Base-by-base conservation (phyloP, 352 stramenopile genomes). In the Pythium angustatum region DNA sequence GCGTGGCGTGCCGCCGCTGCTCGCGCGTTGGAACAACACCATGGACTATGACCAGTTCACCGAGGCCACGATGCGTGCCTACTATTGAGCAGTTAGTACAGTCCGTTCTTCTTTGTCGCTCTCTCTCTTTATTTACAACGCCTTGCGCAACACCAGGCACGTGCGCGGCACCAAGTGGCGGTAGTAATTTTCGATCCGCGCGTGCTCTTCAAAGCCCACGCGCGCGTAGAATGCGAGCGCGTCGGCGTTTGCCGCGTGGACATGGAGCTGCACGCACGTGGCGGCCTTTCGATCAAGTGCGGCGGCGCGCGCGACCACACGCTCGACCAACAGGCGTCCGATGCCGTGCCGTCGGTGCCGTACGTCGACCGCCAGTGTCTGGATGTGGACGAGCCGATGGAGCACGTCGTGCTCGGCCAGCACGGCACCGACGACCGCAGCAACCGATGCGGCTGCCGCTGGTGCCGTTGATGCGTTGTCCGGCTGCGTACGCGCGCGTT, bases 1-100 rank as follows among this genome's bases (percentile, higher is more conserved):
- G 12, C 83, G 79, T 64, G 77, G 88, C 14, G 75, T 98, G 45
- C 93, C 89, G 21, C 85, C 88, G 30, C 69, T 98, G n/a, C 77
- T 80, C 43, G 84, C 79, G 43, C 80, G 94, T 49, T 98, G 90
- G 88, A 77, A 89, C 50, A 86, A 87, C 69, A 77, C 76, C 22
- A 94, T 96, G 82, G 87, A 85, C 67, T 98, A 97, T 74, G 87
- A 94, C 62, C 81, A 98, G 55, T 98, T 98, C 71, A 93, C 81
- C 26, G 79, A 95, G 62, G 87, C 85, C 33, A 98, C 94, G 26
- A 93, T 97, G 73, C 79, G 84, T 62, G 91, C 90, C 12, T 98
- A 98, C 73, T 97, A 98, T 57, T 88, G 76, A 34, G 24, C 5
- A 5, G 19, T 14, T 56, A n/a, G n/a, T n/a, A n/a, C n/a, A n/a